phyloP scores from a whole-genome alignment of 2,329 filamentous ascomycete species.

The Xylariales sp. region DNA sequence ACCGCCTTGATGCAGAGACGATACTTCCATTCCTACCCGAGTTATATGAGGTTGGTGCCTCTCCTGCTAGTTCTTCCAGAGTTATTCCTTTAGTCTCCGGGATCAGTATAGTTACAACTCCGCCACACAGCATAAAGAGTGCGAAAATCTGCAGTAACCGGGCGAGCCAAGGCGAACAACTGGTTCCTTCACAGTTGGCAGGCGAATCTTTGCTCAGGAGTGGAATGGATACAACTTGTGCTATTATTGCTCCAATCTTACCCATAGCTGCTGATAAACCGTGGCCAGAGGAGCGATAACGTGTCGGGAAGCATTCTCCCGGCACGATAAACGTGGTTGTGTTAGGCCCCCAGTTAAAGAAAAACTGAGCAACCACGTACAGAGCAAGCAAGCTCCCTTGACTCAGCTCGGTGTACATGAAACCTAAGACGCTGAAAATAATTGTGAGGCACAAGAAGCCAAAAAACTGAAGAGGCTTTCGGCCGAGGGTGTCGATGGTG shows the following conservation, averaged over 20 bases:
- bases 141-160: constrained; percentile 75
- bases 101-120: constrained; percentile 65
- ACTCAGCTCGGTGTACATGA: constrained; percentile 47
- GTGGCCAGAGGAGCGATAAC: constrained; percentile 59
- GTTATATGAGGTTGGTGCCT: constrained; percentile 57
- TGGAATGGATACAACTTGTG: constrained; percentile 61
- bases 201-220: constrained; percentile 53
- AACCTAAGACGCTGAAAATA: constrained; percentile 60
- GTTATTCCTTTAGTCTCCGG: constrained; percentile 74
- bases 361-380: constrained; percentile 61
- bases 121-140: constrained; percentile 73
- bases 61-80: constrained; percentile 66
- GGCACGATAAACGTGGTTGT: constrained; percentile 63
- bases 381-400: constrained; percentile 50
- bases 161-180: constrained; percentile 58
- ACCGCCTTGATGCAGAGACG: constrained; percentile 24
- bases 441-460: constrained; percentile 59
- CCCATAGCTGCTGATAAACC: constrained; percentile 63
- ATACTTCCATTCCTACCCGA: constrained; percentile 47
- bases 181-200: constrained; percentile 41
- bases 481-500: constrained; percentile 69
- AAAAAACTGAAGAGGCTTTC: constrained; percentile 68
- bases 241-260: constrained; percentile 64
- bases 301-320: constrained; percentile 61
- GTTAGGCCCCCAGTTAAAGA: constrained; percentile 64